A percentile compares a stretch with the other conserved stretches of the same genome.
Evolutionary conservation across 1,284 basidiomycete species (phyloP).

Genomic region (Testicularia cyperi): DNA sequence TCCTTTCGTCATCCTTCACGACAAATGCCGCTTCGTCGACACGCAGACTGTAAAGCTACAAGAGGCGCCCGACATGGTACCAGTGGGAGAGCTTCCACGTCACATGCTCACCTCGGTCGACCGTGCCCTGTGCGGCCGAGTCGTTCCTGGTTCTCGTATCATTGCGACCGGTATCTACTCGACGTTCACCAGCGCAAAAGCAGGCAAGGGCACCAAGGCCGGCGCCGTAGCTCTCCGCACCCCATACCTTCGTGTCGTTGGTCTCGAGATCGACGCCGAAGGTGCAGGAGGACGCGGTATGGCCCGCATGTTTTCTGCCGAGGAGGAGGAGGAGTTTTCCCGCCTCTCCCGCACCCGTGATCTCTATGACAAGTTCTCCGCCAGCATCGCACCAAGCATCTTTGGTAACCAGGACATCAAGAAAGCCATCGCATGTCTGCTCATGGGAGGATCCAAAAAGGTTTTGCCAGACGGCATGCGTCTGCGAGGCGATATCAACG

Average conservation of each 20-base stretch:
- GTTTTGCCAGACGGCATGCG: conserved; percentile 96
- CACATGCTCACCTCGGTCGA: conserved; percentile 94
- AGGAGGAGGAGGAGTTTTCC: conserved; percentile 95
- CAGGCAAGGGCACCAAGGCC: conserved; percentile 61
- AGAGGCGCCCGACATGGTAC: conserved; percentile 99
- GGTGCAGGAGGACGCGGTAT: conserved; percentile 68
- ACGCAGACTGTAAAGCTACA: conserved; percentile 96
- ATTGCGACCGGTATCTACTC: conserved; percentile 96
- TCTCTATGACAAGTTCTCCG: conserved; percentile 91
- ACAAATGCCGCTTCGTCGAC: conserved; percentile 90
- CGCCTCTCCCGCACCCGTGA: conserved; percentile 84
- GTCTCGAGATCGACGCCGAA: conserved; percentile 78
- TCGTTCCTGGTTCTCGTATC: conserved; percentile 86
- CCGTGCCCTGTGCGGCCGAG: conserved; percentile 57
- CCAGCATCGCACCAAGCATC: conserved; percentile 94
- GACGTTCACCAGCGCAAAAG: conserved; percentile 84
- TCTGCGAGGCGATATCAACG: conserved; percentile 95
- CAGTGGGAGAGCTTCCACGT: conserved; percentile 93
- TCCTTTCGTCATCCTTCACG: conserved; percentile 93
- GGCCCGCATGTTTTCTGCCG: conserved; percentile 76
- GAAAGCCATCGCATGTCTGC: conserved; percentile 89
- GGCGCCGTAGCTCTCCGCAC: conserved; percentile 77
- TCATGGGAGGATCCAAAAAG: conserved; percentile 98
- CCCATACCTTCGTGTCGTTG: conserved; percentile 89
- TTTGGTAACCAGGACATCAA: conserved; percentile 97